Percentiles rank a stretch among this genome's conserved stretches.
Conservation (phyloP, 2,329 filamentous ascomycete species). For the Hymenoscyphus occultus region DNA sequence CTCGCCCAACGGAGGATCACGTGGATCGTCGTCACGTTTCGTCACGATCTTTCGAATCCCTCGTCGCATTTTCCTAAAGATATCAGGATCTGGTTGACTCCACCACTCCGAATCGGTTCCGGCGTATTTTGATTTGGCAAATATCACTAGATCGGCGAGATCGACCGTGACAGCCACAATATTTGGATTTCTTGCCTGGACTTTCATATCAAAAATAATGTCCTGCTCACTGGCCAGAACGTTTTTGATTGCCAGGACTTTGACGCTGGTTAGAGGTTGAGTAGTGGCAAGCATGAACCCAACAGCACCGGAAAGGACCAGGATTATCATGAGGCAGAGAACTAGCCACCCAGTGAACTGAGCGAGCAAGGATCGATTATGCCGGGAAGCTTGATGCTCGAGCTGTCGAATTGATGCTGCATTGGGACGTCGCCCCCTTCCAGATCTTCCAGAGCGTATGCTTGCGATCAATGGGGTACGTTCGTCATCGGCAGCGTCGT, state of each 20-base stretch:
- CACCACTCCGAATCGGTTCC: constrained; percentile 60
- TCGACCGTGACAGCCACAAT: constrained; percentile 83
- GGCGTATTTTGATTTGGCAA: constrained; percentile 89
- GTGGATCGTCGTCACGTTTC: constrained; percentile 35
- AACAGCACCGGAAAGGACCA: constrained; percentile 80
- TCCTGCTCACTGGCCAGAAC: constrained; percentile 93
- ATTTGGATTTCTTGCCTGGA: constrained; percentile 89
- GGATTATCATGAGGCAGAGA: constrained; percentile 74
- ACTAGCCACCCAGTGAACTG: constrained; percentile 85
- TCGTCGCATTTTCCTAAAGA: constrained; percentile 31
- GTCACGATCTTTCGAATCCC: constrained; percentile 38
- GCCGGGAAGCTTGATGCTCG: constrained; percentile 68
- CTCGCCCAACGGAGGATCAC: constrained; percentile 48
- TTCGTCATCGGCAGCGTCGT: constrained; percentile 85
- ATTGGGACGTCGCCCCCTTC: constrained; percentile 50
- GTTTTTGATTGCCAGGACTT: constrained; percentile 78
- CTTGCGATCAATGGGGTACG: constrained; percentile 73
- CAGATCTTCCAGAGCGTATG: constrained; percentile 60
- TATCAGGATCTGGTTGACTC: constrained; percentile 40
- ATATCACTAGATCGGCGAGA: constrained; percentile 86
- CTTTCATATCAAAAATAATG: constrained; percentile 87
- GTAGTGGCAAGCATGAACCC: constrained; percentile 90
- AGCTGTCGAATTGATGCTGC: constrained; percentile 63
- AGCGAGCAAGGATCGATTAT: constrained; percentile 60
- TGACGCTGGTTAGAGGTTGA: constrained; percentile 76